Conservation (phyloP, 1,284 basidiomycete genomes). For the Cryptococcus sp. region DNA sequence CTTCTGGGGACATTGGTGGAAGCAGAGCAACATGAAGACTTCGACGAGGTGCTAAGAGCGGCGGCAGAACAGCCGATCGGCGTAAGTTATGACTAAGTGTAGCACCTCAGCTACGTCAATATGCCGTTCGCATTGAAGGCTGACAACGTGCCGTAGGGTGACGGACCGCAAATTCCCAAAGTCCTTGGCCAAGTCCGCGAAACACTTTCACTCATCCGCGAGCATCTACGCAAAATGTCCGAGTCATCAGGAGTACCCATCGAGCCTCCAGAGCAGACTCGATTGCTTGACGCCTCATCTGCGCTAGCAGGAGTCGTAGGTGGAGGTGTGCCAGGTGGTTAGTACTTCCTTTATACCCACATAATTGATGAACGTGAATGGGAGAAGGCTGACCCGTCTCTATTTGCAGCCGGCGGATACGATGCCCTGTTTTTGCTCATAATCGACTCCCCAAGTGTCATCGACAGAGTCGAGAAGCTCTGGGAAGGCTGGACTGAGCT, state of each 20-base stretch:
- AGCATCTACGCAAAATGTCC: constrained; percentile 87
- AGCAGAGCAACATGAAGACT: constrained; percentile 42
- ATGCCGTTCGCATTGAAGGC: not conserved
- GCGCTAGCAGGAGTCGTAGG: constrained; percentile 80
- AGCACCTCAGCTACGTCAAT: not conserved
- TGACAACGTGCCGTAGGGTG: not conserved
- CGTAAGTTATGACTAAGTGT: constrained; percentile 28
- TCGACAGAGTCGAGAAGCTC: constrained; percentile 63
- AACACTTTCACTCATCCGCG: constrained; percentile 61
- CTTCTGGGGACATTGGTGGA: constrained; percentile 36
- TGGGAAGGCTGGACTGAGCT: constrained; percentile 74
- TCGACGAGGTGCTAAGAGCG: constrained; percentile 27
- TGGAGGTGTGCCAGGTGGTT: constrained; percentile 91
- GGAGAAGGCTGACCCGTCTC: constrained; percentile 6
- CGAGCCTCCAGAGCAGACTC: constrained; percentile 86
- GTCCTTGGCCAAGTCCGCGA: too few species aligned
- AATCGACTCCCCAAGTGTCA: constrained; percentile 58
- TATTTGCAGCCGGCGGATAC: constrained; percentile 79
- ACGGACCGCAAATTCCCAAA: not conserved
- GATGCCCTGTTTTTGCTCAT: constrained; percentile 94
- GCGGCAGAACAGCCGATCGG: constrained; percentile 15
- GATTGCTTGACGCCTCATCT: constrained; percentile 78
- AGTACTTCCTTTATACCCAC: constrained; percentile 15
- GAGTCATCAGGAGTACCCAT: constrained; percentile 76
- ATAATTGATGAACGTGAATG: not conserved